These are phyloP conservation scores for Pestalotiopsis sp. DNA, from an alignment of 2,329 filamentous ascomycete species.

Conservation along the genomic window DNA sequence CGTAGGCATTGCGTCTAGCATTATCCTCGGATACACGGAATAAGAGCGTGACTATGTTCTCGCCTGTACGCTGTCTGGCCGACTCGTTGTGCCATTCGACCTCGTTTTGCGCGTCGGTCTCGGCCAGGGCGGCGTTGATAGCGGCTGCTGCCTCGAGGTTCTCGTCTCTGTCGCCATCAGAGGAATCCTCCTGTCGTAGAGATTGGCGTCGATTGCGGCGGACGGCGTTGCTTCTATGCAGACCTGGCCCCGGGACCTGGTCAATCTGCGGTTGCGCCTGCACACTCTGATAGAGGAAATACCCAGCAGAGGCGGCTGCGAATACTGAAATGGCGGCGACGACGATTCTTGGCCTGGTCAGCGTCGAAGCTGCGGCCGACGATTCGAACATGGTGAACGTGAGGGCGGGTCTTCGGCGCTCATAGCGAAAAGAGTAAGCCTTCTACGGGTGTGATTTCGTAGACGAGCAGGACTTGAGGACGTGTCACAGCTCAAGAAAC, in stretches of 20 bases:
- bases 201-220: slow-evolving; percentile 50
- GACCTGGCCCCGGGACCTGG: slow-evolving; percentile 32
- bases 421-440: slow-evolving; percentile 8
- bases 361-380: slow-evolving; percentile 54
- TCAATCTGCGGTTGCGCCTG: slow-evolving; percentile 26
- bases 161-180: slow-evolving; percentile 49
- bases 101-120: slow-evolving; percentile 42
- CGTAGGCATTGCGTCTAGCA: slow-evolving; percentile 82
- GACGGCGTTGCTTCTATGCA: slow-evolving; percentile 71
- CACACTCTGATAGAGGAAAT: slow-evolving; percentile 55
- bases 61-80: slow-evolving; percentile 59
- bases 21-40: slow-evolving; percentile 96
- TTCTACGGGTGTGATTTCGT: neutral
- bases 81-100: slow-evolving; percentile 53
- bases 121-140: slow-evolving; percentile 33
- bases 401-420: neutral
- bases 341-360: slow-evolving; percentile 58
- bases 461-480: neutral
- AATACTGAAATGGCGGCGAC: slow-evolving; percentile 59
- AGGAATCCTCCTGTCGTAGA: slow-evolving; percentile 36
- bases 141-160: slow-evolving; percentile 38
- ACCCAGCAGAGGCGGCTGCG: slow-evolving; percentile 60
- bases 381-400: slow-evolving; percentile 47
- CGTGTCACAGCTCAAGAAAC: neutral
- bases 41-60: slow-evolving; percentile 82